phyloP scores from a whole-genome alignment of 495 filamentous ascomycete species.

The Neurospora sp. region DNA sequence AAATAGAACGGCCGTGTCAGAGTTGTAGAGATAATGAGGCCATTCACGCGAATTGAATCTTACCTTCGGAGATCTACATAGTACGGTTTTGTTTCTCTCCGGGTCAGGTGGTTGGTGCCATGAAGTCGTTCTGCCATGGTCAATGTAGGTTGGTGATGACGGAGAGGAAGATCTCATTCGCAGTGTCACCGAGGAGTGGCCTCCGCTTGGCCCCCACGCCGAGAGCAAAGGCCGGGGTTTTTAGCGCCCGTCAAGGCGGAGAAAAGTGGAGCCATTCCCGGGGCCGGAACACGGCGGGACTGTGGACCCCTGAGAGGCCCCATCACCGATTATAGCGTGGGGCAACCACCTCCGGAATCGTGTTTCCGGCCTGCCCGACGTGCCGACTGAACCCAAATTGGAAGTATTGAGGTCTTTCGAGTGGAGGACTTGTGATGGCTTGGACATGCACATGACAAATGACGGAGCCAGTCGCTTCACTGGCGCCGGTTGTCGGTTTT shows the following conservation, averaged over 20 bases:
- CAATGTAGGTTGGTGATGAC: neutral
- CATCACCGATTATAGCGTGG: neutral
- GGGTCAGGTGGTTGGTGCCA: neutral
- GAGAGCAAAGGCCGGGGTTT: neutral
- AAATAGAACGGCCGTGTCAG: neutral
- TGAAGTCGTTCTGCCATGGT: neutral
- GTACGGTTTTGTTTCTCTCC: neutral
- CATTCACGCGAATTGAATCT: neutral
- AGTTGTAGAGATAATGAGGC: neutral
- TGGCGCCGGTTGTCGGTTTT: neutral
- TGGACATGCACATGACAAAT: neutral
- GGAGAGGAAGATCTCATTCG: neutral
- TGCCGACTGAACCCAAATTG: neutral
- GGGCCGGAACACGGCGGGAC: neutral
- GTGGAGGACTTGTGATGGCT: neutral
- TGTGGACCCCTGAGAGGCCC: neutral
- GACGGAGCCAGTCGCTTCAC: neutral
- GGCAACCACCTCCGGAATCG: neutral
- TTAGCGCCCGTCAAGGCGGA: neutral
- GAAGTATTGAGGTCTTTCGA: neutral
- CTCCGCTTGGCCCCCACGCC: neutral
- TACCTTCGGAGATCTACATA: neutral
- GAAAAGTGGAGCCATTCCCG: neutral
- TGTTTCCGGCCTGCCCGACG: neutral
- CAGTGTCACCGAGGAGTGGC: neutral